A percentile compares a stretch with the other conserved stretches of the same genome.
These are phyloP conservation scores for Piloderma croceum DNA, from an alignment of 768 basidiomycete genomes.

Conservation along the genomic window DNA sequence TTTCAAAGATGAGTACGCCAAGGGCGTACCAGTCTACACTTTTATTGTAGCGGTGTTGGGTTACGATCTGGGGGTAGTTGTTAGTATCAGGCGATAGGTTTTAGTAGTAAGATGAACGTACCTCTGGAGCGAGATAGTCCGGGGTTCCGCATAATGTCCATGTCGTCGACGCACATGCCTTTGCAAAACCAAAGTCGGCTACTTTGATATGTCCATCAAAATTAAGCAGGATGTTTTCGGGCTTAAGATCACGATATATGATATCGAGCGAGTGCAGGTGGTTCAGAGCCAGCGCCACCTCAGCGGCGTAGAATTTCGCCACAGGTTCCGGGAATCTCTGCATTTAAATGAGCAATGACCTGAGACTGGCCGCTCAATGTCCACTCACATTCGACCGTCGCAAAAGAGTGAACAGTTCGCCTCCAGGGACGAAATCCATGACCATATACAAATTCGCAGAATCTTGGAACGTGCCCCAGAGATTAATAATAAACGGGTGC, in stretches of 20 bases:
- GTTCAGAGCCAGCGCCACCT: slow-evolving; percentile 88
- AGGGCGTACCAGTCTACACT: slow-evolving; percentile 98
- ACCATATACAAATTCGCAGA: slow-evolving; percentile 93
- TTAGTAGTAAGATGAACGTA: slow-evolving; percentile 21
- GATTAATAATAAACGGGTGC: slow-evolving; percentile 92
- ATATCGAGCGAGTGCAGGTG: slow-evolving; percentile 84
- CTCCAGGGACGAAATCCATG: slow-evolving; percentile 94
- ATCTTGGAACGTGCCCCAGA: slow-evolving; percentile 96
- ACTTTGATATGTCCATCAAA: slow-evolving; percentile 97
- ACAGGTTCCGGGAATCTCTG: slow-evolving; percentile 96
- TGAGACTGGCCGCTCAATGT: slow-evolving; percentile 10
- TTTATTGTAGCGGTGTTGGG: slow-evolving; percentile 86
- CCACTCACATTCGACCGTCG: slow-evolving; percentile 77
- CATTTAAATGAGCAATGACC: slow-evolving; percentile 11
- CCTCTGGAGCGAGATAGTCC: slow-evolving; percentile 96
- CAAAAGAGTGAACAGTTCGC: slow-evolving; percentile 91
- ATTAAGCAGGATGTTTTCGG: slow-evolving; percentile 91
- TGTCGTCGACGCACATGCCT: slow-evolving; percentile 78
- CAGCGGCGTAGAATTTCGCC: slow-evolving; percentile 95
- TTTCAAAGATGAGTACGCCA: slow-evolving; percentile 95
- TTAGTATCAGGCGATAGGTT: slow-evolving; percentile 6
- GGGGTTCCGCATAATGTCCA: slow-evolving; percentile 96
- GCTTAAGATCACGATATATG: slow-evolving; percentile 96
- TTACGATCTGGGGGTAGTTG: slow-evolving; percentile 53
- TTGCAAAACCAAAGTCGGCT: slow-evolving; percentile 96